Conservation (phyloP, 768 basidiomycete genomes). For the Sutorius australiensis region DNA sequence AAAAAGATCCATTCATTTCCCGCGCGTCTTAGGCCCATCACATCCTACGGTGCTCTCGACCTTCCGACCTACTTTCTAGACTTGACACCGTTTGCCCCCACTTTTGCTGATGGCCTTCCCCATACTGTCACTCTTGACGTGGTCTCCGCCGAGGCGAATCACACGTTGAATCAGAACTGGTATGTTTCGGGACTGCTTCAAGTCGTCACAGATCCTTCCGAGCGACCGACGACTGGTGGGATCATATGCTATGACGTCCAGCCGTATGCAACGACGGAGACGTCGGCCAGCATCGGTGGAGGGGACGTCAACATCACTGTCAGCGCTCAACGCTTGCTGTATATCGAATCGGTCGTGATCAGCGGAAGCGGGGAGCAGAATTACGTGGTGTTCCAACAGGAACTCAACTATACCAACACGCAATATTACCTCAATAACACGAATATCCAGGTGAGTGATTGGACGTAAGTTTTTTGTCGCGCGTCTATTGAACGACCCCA, state of each 20-base stretch:
- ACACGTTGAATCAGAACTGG: conserved; percentile 72
- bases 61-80: conserved; percentile 77
- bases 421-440: conserved; percentile 57
- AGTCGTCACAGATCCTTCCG: conserved; percentile 62
- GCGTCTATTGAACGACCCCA: conserved; percentile 15
- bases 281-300: conserved; percentile 39
- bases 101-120: conserved; percentile 61
- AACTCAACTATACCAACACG: conserved; percentile 54
- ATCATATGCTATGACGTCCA: conserved; percentile 57
- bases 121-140: conserved; percentile 75
- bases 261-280: conserved; percentile 52
- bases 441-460: conserved; percentile 33
- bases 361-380: conserved; percentile 58
- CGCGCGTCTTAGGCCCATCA: conserved; percentile 50
- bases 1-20: not conserved
- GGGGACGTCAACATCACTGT: conserved; percentile 61
- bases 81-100: conserved; percentile 71
- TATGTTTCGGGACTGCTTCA: conserved; percentile 69
- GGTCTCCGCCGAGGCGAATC: conserved; percentile 61
- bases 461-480: not conserved
- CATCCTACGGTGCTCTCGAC: conserved; percentile 73
- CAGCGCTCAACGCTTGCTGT: conserved; percentile 50
- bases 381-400: conserved; percentile 58
- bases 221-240: conserved; percentile 60
- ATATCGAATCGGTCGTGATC: conserved; percentile 58